A percentile compares a stretch with the other conserved stretches of the same genome.
Conservation (phyloP, 768 basidiomycete species). For the Porpolomopsis calyptriformis region DNA sequence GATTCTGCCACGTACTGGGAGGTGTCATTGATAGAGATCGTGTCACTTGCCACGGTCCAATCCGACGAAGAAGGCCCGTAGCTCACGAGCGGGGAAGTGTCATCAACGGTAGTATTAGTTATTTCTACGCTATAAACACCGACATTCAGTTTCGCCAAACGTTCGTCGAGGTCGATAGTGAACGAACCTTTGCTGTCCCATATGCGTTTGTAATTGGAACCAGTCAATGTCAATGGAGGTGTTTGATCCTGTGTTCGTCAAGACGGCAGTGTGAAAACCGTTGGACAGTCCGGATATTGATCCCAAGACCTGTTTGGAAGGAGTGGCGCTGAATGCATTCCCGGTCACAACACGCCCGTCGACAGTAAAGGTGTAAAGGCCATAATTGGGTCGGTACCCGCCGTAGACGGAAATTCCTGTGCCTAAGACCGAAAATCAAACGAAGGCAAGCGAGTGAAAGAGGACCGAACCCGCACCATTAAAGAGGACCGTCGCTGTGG, state of each 20-base stretch:
- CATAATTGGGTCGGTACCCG: slow-evolving; percentile 35
- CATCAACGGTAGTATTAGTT: slow-evolving; percentile 28
- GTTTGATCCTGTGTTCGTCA: slow-evolving; percentile 33
- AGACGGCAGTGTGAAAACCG: slow-evolving; percentile 36
- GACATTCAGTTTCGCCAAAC: no score
- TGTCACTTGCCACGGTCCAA: slow-evolving; percentile 25
- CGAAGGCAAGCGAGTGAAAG: background rate
- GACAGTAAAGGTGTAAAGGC: slow-evolving; percentile 33
- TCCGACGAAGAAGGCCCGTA: slow-evolving; percentile 28
- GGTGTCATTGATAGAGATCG: slow-evolving; percentile 26
- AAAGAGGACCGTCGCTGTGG: slow-evolving; percentile 40
- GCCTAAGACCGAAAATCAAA: slow-evolving; percentile 18
- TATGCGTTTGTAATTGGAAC: slow-evolving; percentile 31
- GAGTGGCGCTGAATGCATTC: slow-evolving; percentile 21
- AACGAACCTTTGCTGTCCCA: slow-evolving; percentile 30
- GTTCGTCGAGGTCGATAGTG: no score
- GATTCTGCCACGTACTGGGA: slow-evolving; percentile 29
- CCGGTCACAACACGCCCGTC: slow-evolving; percentile 32
- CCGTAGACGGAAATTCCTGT: slow-evolving; percentile 46
- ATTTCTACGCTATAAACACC: slow-evolving; percentile 15
- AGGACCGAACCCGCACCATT: slow-evolving; percentile 26
- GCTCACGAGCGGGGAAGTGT: slow-evolving; percentile 26
- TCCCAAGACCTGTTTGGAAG: slow-evolving; percentile 32
- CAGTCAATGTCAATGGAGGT: slow-evolving; percentile 41
- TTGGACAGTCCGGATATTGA: slow-evolving; percentile 30